Evolutionary conservation across 805 yeast genomes (phyloP), one percentile per base, ranked within the genome.

Genomic region (Candida insectalens): DNA sequence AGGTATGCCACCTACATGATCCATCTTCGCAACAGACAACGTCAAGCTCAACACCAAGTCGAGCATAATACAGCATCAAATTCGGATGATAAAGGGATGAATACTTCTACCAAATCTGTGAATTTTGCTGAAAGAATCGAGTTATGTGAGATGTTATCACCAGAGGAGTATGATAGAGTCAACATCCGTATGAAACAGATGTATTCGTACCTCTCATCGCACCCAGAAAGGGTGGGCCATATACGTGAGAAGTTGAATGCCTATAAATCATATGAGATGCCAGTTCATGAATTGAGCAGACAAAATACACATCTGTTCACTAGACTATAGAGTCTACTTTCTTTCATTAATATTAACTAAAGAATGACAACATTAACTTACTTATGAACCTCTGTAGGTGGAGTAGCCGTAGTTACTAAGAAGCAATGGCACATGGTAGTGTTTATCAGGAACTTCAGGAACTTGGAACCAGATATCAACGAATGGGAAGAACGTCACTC

Each of bases 351-450:
- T n/a, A n/a, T n/a, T n/a, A n/a, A n/a, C n/a, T n/a, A n/a, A n/a
- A n/a, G n/a, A n/a, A n/a, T n/a, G n/a, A n/a, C n/a, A n/a, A n/a
- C n/a, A n/a, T n/a, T 7, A n/a, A 25, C 7, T n/a, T n/a, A 6
- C n/a, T 38, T 33, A 51, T 17, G 55, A 49, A 10, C 97, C 97
- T 36, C 96, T 69, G 60, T 88, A 88, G 0, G 96, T 88, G 5
- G 94, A 74, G 60, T 87, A 88, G 22, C 95, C 80, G 58, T 80
- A 84, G 50, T 84, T 84, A 29, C 95, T 77, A 37, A 88, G 62
- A 35, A 88, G 66, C 40, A 88, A 60, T 0, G 97, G 97, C 35
- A 88, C 80, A 53, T 88, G 97, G 57, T 85, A 88, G 53, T 88
- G 97, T 25, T 71, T 62, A 39, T 78, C 84, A 0, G 84, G 78